Evolutionary conservation across 371 early-diverging fungal genomes (phyloP).

Genomic region (Mucor racemosus): DNA sequence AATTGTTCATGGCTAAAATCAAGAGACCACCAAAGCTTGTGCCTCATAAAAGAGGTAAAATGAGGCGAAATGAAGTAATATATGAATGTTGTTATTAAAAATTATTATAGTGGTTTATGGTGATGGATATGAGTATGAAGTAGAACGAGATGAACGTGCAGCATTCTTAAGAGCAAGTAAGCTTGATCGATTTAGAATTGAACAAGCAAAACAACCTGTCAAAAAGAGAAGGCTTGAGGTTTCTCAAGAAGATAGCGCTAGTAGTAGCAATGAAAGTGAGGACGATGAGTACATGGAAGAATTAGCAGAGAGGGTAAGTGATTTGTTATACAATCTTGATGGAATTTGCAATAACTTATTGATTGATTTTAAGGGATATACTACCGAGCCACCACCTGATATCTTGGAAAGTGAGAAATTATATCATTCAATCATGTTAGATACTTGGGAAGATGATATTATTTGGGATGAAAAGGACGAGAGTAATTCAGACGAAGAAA

Average conservation of each 20-base stretch:
- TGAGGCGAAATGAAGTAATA: not conserved
- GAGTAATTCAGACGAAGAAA: not conserved
- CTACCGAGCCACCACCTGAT: not conserved
- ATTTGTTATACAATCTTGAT: not conserved
- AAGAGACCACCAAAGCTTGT: conserved; percentile 40
- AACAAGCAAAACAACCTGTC: conserved; percentile 20
- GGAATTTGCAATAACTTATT: not conserved
- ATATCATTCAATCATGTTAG: conserved; percentile 70
- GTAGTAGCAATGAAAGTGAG: conserved; percentile 31
- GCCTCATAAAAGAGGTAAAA: conserved; percentile 37
- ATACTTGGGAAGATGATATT: conserved; percentile 85
- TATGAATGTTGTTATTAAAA: not conserved
- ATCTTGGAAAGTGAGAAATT: conserved; percentile 36
- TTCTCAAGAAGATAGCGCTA: conserved; percentile 16
- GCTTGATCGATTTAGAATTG: conserved; percentile 27
- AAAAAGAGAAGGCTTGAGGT: conserved; percentile 43
- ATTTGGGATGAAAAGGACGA: conserved; percentile 72
- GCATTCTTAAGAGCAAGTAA: conserved; percentile 41
- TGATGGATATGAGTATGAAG: conserved; percentile 51
- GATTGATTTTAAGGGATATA: not conserved
- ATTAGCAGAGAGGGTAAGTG: conserved; percentile 16
- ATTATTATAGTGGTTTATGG: conserved; percentile 36
- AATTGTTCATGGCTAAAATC: conserved; percentile 61
- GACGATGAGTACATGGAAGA: conserved; percentile 32
- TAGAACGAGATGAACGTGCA: conserved; percentile 46